Base-by-base conservation (phyloP, 2,329 filamentous ascomycete genomes). In the Seiridium unicorne region DNA sequence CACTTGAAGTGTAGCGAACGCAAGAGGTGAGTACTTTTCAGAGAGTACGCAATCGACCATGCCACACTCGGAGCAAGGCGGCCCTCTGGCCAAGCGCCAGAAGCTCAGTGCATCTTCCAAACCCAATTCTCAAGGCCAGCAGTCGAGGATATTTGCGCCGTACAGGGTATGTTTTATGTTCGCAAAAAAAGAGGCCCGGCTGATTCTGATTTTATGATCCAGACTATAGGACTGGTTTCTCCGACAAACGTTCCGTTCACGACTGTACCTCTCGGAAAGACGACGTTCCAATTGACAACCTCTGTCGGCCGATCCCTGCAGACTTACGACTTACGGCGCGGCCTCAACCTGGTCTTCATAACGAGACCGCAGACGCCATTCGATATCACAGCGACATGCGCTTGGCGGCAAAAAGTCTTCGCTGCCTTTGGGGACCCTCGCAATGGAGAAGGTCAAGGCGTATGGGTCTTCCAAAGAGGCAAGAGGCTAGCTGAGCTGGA, bases 231-330 rank as follows among this genome's bases (percentile, higher is more conserved):
- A 13, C 83, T 99, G 38, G 92, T 99, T 2, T 97, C 95, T 4
- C 92, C 95, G 0, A 97, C 94, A 2, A 78, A 82, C 54, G 92
- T 97, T 0, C 94, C 95, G 0, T 98, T 99, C 72, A 93, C 94
- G 2, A 90, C 90, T 5, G 84, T 96, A 38, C 91, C 94, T 0
- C 82, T 97, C 13, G 95, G 95, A 60, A 97, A 96, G 77, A 94
- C 92, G 1, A 96, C 93, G 3, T 99, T 97, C 72, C 95, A 99
- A 74, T 92, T 99, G 75, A 98, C 95, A 40, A 99, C 95, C 36
- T 98, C 92, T 0, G 91, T 96, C 63, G 95, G 94, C 63, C 86
- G 89, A 69, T 92, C 89, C 61, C 84, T 99, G 51, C 95, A 99
- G 76, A 99, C 95, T 0, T 99, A 99, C 79, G 95, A 99, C 73